Conservation (phyloP, 352 stramenopile species). For the Globisporangium cystogenes region DNA sequence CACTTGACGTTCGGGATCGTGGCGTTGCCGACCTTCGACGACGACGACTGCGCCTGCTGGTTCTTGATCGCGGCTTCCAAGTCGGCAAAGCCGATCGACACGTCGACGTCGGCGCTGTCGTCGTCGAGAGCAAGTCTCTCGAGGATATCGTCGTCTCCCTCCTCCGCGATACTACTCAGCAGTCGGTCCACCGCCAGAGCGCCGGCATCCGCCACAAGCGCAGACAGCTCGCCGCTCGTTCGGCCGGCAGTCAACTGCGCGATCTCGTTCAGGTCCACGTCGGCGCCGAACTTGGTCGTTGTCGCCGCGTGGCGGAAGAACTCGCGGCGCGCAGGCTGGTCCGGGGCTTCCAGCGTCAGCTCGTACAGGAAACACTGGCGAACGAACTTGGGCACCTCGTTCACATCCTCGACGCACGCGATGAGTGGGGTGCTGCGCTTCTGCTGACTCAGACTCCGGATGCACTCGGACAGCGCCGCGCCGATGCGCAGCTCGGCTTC, state of each 20-base stretch:
- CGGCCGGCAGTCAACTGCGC: conserved; percentile 67
- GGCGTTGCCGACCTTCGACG: conserved; percentile 52
- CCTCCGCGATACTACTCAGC: conserved; percentile 1
- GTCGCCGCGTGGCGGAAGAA: conserved; percentile 45
- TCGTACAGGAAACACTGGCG: conserved; percentile 81
- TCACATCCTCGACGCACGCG: conserved; percentile 73
- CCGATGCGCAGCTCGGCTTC: conserved; percentile 61
- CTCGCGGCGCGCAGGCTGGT: conserved; percentile 41
- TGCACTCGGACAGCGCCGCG: conserved; percentile 57
- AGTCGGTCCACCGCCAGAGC: conserved; percentile 44
- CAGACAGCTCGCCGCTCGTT: conserved; percentile 66
- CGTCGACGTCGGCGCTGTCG: conserved; percentile 13
- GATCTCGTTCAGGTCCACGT: conserved; percentile 51
- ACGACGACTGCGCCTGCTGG: conserved; percentile 62
- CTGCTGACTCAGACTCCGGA: conserved; percentile 45
- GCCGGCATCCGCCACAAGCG: conserved; percentile 60
- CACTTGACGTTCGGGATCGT: conserved; percentile 96
- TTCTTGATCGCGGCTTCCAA: conserved; percentile 52
- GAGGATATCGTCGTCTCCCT: conserved; percentile 9
- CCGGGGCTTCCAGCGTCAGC: conserved; percentile 53
- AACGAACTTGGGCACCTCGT: conserved; percentile 75
- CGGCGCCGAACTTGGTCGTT: conserved; percentile 27
- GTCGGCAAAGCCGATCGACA: conserved; percentile 35
- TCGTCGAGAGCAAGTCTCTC: conserved; percentile 11
- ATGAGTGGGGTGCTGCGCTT: conserved; percentile 59